A percentile compares a stretch with the other conserved stretches of the same genome.
Evolutionary conservation across 2,329 filamentous ascomycete genomes (phyloP).

Genomic region (Elsinoe perseae): DNA sequence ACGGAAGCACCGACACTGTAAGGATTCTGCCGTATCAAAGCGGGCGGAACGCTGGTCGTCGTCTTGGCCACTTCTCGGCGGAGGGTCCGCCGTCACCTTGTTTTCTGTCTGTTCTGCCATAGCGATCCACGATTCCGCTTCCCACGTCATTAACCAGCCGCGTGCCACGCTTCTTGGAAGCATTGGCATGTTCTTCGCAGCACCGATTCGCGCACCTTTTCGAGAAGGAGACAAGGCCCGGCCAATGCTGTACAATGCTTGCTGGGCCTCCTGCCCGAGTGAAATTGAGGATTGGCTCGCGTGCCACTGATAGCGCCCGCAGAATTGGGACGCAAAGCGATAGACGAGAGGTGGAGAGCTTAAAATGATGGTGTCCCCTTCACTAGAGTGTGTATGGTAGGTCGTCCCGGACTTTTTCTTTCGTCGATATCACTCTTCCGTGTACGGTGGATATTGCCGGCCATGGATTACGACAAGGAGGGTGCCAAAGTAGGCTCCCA

Average conservation of each 20-base stretch:
- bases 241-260: background rate
- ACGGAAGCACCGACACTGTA: background rate
- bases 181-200: background rate
- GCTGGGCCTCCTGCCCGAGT: background rate
- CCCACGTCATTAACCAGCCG: constrained; percentile 6
- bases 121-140: background rate
- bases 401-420: constrained; percentile 7
- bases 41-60: background rate
- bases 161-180: constrained; percentile 7
- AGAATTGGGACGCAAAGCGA: background rate
- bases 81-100: background rate
- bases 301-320: constrained; percentile 13
- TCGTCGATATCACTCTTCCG: background rate
- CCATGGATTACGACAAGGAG: constrained; percentile 14
- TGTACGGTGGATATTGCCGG: background rate
- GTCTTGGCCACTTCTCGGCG: constrained; percentile 4
- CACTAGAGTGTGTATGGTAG: background rate
- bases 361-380: background rate
- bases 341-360: background rate
- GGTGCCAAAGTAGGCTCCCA: constrained; percentile 2
- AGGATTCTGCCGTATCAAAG: constrained; percentile 8
- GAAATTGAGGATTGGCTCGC: background rate
- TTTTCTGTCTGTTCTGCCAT: background rate
- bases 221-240: constrained; percentile 6
- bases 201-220: constrained; percentile 7